Evolutionary conservation across 805 yeast genomes (phyloP), one percentile per base, ranked within the genome.

Genomic region (Kazachstania kunashirensis): DNA sequence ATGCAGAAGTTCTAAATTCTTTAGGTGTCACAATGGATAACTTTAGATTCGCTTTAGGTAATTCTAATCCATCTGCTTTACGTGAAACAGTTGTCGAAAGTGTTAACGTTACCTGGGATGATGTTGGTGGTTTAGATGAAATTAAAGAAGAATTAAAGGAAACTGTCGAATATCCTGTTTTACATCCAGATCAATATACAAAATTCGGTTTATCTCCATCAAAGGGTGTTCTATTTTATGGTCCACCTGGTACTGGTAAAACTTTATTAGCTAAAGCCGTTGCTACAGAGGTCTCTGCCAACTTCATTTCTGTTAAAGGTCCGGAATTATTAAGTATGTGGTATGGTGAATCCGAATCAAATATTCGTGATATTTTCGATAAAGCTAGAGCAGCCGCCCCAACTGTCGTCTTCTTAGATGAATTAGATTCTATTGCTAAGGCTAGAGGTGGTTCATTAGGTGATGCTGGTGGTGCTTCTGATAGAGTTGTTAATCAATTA

Each of bases 201-300:
- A 94, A 92, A 70, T 92, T 92, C 59, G 99, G 99, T 47, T 75
- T 92, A 61, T 79, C 97, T 8, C 98, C 99, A 38, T 79, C 98
- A 28, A 88, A 89, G 67, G 99, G 99, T 70, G 98, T 92, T 49
- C 71, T 92, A 61, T 92, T 92, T 73, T 92, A 83, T 62, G 99
- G 99, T 52, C 99, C 99, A 37, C 99, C 99, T 43, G 99, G 99
- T 83, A 92, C 97, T 43, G 98, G 98, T 86, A 92, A 92, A 70
- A 92, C 99, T 4, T 69, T 92, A 57, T 73, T 92, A 55, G 98
- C 98, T 32, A 92, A 92, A 68, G 99, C 99, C 38, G 97, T 92
- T 51, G 99, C 99, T 33, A 92, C 97, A 33, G 98, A 92, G 64
- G 97, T 92, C 26, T 84, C 96, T 44, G 99, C 98, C 24, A 92